Base-by-base conservation (phyloP, 148 eudicot species). In the Rhododendron ferrugineum region DNA sequence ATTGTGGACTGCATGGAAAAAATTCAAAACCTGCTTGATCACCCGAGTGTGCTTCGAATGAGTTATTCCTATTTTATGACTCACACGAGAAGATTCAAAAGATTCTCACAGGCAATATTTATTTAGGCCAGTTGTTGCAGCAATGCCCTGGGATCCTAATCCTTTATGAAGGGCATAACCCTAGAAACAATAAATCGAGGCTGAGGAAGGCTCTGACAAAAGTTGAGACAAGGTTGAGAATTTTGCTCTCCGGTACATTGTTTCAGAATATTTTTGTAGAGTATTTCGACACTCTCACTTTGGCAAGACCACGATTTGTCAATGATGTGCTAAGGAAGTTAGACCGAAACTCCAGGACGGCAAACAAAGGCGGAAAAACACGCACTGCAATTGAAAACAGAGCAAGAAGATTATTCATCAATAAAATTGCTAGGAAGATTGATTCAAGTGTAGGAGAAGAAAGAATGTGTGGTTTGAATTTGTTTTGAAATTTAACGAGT, bases 251-350 rank as follows among this genome's bases (percentile, higher is more conserved):
- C 0, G 99, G 98, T 1, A 97, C 99, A 1, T 77, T 97, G 79
- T 97, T 97, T 87, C 99, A 97, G 84, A 97, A 97, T 87, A 97
- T 95, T 87, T 97, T 97, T 28, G 98, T 94, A 13, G 99, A 97
- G 87, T 97, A 95, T 86, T 97, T 97, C 88, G 95, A 97, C 89
- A 97, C 99, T 4, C 96, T 97, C 50, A 86, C 90, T 70, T 91
- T 97, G 73, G 98, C 99, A 11, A 94, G 99, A 89, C 99, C 99
- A 2, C 89, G 80, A 49, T 95, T 97, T 80, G 98, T 95, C 18
- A 85, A 88, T 58, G 99, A 97, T 88, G 98, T 95, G 30, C 62
- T 97, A 40, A 88, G 89, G 80, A 93, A 90, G 78, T 89, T 94
- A 13, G 98, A 97, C 84, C 98, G 96, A 0, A 95, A 91, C 90